These are phyloP conservation scores for Voacanga thouarsii DNA, from an alignment of 257 asterid species.

Conservation along the genomic window DNA sequence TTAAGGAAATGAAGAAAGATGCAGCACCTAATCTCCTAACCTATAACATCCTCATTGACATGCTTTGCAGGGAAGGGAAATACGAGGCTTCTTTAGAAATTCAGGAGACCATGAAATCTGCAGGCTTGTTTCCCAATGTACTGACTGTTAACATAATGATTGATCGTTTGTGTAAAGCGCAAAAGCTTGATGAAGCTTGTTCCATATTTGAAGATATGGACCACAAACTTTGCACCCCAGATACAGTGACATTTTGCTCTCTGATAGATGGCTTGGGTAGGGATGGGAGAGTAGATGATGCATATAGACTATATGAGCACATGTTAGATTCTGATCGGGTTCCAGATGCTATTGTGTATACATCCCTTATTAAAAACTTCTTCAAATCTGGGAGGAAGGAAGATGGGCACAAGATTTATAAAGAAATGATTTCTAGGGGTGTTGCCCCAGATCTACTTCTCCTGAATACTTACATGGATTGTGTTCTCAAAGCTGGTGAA, in stretches of 20 bases:
- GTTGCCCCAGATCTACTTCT: conserved; percentile 67
- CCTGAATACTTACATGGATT: conserved; percentile 87
- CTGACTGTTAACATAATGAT: conserved; percentile 83
- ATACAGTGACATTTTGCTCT: conserved; percentile 75
- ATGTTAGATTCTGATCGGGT: conserved; percentile 64
- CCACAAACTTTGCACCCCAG: conserved; percentile 59
- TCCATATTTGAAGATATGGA: conserved; percentile 68
- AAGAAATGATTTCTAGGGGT: conserved; percentile 68
- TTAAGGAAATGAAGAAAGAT: conserved; percentile 77
- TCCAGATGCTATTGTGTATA: conserved; percentile 73
- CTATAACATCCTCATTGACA: conserved; percentile 74
- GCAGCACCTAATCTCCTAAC: conserved; percentile 86
- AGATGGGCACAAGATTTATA: conserved; percentile 89
- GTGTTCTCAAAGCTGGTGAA: conserved; percentile 83
- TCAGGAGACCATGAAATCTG: conserved; percentile 60
- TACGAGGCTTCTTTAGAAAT: conserved; percentile 59
- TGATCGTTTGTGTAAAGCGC: conserved; percentile 87
- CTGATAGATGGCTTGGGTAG: conserved; percentile 89
- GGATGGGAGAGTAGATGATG: conserved; percentile 83
- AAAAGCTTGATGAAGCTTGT: conserved; percentile 76
- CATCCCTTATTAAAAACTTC: conserved; percentile 80
- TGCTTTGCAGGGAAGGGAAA: conserved; percentile 76
- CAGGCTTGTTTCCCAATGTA: conserved; percentile 67
- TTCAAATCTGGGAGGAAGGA: conserved; percentile 76
- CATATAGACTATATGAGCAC: conserved; percentile 73